Evolutionary conservation across 2,329 filamentous ascomycete species (phyloP), one percentile per base, ranked within the genome.

Genomic region (Sporothrix pseudoabietina): DNA sequence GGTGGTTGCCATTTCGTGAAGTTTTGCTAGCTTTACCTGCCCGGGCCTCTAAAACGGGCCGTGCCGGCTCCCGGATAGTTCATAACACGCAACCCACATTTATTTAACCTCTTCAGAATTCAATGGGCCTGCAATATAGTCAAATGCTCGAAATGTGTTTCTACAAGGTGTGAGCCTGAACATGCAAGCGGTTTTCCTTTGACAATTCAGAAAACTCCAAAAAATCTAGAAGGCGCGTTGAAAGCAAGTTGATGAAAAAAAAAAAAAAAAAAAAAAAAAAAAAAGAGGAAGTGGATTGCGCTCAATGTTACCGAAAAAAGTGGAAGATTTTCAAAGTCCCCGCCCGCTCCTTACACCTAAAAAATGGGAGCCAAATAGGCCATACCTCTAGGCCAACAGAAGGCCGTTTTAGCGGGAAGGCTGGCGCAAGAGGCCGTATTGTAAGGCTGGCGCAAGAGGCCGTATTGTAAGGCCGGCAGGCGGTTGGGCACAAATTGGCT

Each of bases 11-110:
- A 54, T 39, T 68, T 72, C 26, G 39, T 47, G 55, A 44, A 66
- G 54, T 19, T 54, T 44, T 47, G 35, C 54, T 68, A 59, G 39
- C 63, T 52, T 66, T 39, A 47, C 30, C 30, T 59, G 71, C 57
- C 72, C 61, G 68, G 72, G 71, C 72, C 72, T 59, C 47, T 59
- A 76, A 76, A 76, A 76, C 76, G 76, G 76, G 75, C 76, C 76
- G 76, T 76, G 74, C 76, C 76, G 76, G 74, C 72, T 75, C 71
- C 74, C 73, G 75, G 63, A 73, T 59, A 54, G 72, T 44, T 49
- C 72, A 69, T 68, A 69, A 49, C 47, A 66, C 16, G 44, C 59
- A 41, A 54, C 52, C 71, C 55, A 59, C 57, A 72, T 73, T 66
- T 61, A 26, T 49, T 63, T 30, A n/a, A 16, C 26, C 41, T 47